Evolutionary conservation across 495 filamentous ascomycete species (phyloP), one percentile per base, ranked within the genome.

Genomic region (Podospora comata): DNA sequence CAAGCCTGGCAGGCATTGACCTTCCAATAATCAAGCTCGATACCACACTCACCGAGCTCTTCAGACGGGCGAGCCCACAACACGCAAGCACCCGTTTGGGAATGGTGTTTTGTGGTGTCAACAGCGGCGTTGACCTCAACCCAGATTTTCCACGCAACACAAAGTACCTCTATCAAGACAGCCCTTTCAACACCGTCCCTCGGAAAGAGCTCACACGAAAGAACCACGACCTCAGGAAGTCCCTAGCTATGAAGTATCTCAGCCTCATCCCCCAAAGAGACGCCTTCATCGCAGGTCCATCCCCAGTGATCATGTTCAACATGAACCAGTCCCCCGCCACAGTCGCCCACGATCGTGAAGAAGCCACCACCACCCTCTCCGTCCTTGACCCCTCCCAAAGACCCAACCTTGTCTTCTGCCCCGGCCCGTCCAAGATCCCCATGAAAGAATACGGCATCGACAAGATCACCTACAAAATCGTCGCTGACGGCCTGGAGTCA

Each of bases 201-300:
- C 75, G 81, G 3, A 75, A 84, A 59, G 79, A 85, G 48, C 76
- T 87, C 4, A 67, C 67, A 59, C 82, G 79, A 23, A 79, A 81
- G 67, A 84, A 84, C 59, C 74, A 80, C 20, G 77, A 30, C 4
- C 65, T 76, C 18, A 69, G 65, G 20, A 61, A 61, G 15, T 68
- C 71, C 2, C 68, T 76, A 6, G 69, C 74, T 4, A 69, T 62
- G 44, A 76, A 76, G 63, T 72, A 76, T 55, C 71, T 76, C 66
- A 65, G 62, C 55, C 69, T 76, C 27, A 72, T 78, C 20, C 66
- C 77, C 5, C 77, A 79, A 62, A 75, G 76, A 13, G 75, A 78
- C 39, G 72, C 75, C 61, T 78, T 79, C 69, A 70, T 76, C 48
- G 65, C 71, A 4, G 77, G 76, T 32, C 28, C 27, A 11, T 68